These are phyloP conservation scores for Aethionema arabicum DNA, from an alignment of 345 rosid genomes.

Conservation along the genomic window DNA sequence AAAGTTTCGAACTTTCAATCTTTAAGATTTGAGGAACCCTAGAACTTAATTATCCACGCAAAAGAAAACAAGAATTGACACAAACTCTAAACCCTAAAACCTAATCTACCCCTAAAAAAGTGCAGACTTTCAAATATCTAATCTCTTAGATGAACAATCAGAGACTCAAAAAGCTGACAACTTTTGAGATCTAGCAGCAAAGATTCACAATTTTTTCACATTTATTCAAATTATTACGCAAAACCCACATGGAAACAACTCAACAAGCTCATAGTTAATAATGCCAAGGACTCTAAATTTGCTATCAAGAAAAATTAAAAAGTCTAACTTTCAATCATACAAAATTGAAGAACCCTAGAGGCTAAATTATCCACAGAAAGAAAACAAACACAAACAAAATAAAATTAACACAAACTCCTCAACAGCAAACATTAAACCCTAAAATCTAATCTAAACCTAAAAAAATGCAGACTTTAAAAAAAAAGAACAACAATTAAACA, in stretches of 20 bases:
- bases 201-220: background rate
- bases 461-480: conserved; percentile 1
- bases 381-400: background rate
- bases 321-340: too few relatives aligned
- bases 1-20: too few relatives aligned
- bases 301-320: too few relatives aligned
- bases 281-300: too few relatives aligned
- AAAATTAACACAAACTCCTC: conserved; percentile 13
- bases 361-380: too few relatives aligned
- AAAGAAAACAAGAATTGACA: too few relatives aligned
- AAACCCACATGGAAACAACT: conserved; percentile 17
- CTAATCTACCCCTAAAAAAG: too few relatives aligned
- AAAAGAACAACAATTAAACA: background rate
- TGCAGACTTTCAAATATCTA: too few relatives aligned
- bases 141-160: background rate
- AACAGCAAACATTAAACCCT: conserved; percentile 17
- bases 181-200: conserved; percentile 15
- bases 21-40: too few relatives aligned
- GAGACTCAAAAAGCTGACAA: conserved; percentile 27
- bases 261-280: background rate
- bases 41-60: too few relatives aligned
- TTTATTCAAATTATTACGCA: background rate
- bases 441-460: background rate
- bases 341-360: too few relatives aligned
- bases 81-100: too few relatives aligned